Base-by-base conservation (phyloP, 148 eudicot genomes). In the Suaeda aralocaspica region DNA sequence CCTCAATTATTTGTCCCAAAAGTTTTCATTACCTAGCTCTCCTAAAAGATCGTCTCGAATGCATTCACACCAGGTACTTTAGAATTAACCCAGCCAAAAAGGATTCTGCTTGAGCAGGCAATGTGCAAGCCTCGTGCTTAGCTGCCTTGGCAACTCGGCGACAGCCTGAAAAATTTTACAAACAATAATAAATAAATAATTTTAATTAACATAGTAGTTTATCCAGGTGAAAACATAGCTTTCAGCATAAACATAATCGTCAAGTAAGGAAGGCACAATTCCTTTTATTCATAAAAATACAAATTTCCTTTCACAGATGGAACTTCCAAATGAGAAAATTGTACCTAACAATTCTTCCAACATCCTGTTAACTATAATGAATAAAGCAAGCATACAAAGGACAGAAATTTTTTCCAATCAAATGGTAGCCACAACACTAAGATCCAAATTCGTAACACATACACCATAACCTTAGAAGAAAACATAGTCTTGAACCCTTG, bases 111-210 rank as follows among this genome's bases (percentile, higher is more conserved):
- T 84, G 87, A 73, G 74, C 67, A 76, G 84, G 85, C 64, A 93
- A 76, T 29, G 76, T 67, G 66, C 61, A 44, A 28, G 96, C 96
- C 80, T 93, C 96, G 57, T 72, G 83, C 69, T 85, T 90, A 31
- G 96, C 86, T 36, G 92, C 94, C 82, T 84, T 93, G 53, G 83
- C 84, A 80, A 93, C 85, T 93, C 92, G 31, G 84, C 89, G 50
- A 90, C 88, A 72, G 98, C 98, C 98, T 93, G 71, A 65, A 68
- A 72, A 45, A 72, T n/a, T n/a, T n/a, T n/a, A n/a, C n/a, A n/a
- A n/a, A n/a, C n/a, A n/a, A n/a, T n/a, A n/a, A n/a, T n/a, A 70
- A 22, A 69, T 46, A 31, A 25, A 64, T 24, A n/a, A n/a, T n/a
- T n/a, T 61, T 21, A 34, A 49, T 31, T 60, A 34, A 13, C 14